Conservation (phyloP, 2,329 filamentous ascomycete genomes). For the Magnaporthiopsis poae region DNA sequence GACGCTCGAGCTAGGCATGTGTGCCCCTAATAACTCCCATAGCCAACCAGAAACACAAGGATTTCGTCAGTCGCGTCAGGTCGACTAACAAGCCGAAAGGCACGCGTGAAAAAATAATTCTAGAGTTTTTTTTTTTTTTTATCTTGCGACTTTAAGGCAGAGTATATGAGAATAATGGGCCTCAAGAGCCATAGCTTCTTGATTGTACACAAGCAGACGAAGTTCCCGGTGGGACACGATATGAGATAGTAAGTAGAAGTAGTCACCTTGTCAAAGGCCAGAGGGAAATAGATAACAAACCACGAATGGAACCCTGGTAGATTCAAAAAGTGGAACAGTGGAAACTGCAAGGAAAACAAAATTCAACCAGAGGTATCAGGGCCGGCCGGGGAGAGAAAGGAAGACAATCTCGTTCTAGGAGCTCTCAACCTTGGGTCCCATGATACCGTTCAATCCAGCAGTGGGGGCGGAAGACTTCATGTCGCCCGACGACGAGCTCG, state of each 20-base stretch:
- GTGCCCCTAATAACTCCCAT: not conserved
- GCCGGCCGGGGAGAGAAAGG: not conserved
- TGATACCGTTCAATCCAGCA: conserved; percentile 37
- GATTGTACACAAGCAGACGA: not conserved
- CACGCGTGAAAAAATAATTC: not conserved
- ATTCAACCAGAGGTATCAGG: not conserved
- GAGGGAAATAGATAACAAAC: not conserved
- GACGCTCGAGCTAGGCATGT: too few relatives aligned
- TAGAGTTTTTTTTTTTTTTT: not conserved
- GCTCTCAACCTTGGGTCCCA: conserved; percentile 37
- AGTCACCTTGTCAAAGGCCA: not conserved
- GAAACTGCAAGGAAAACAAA: not conserved
- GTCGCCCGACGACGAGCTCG: conserved; percentile 37
- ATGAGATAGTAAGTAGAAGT: not conserved
- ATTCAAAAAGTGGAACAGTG: not conserved
- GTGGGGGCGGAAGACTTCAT: conserved; percentile 40
- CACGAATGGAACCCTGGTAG: not conserved
- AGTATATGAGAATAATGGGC: not conserved
- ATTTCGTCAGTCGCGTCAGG: too few relatives aligned
- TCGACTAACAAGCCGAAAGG: not conserved
- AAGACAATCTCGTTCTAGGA: conserved; percentile 9
- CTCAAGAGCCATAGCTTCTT: not conserved
- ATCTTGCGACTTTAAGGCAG: not conserved
- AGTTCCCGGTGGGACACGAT: not conserved
- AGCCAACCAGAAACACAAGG: not conserved